Evolutionary conservation across 2,329 filamentous ascomycete genomes (phyloP), one percentile per base, ranked within the genome.

Genomic region (Salinomyces thailandicus): DNA sequence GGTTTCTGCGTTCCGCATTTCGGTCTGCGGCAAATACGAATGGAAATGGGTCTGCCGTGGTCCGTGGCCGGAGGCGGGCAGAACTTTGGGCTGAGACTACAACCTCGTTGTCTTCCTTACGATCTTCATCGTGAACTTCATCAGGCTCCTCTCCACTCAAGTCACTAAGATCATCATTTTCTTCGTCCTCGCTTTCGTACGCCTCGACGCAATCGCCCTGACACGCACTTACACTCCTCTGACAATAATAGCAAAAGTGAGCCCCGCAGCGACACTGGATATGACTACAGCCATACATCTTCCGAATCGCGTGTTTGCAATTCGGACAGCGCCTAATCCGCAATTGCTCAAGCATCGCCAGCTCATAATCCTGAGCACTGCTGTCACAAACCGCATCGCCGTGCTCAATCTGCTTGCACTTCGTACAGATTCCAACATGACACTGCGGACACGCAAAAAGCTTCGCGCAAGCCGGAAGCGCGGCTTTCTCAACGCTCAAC

Each of bases 251-350:
- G 49, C 69, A 73, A 51, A 64, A 72, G 34, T 69, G 61, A 6
- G 64, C 64, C 9, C 68, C 67, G 37, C 69, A 72, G 11, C 55
- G 24, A 31, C 34, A 36, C 26, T 36, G 34, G 45, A 72, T 63
- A 33, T 69, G 64, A 20, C 51, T 49, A 45, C 69, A 73, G 5
- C 69, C 69, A 39, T 47, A 65, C 61, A 71, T 68, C 36, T 61
- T 60, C 42, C 61, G 59, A 12, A 72, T 51, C 6, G 62, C 68
- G n/a, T 63, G 55, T 1, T 59, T 55, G 41, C 69, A 72, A 36
- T 63, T 63, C 0, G 69, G 69, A 37, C 69, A 73, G 6, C 59
- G 55, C 48, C 69, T 72, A 49, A 69, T 66, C 3, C 64, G 62
- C 54, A 62, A 68, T 28, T 50, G 54, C 32, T 57, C 53, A 2